Evolutionary conservation across 2,329 filamentous ascomycete species (phyloP), one percentile per base, ranked within the genome.

Genomic region (Aspergillus felis): DNA sequence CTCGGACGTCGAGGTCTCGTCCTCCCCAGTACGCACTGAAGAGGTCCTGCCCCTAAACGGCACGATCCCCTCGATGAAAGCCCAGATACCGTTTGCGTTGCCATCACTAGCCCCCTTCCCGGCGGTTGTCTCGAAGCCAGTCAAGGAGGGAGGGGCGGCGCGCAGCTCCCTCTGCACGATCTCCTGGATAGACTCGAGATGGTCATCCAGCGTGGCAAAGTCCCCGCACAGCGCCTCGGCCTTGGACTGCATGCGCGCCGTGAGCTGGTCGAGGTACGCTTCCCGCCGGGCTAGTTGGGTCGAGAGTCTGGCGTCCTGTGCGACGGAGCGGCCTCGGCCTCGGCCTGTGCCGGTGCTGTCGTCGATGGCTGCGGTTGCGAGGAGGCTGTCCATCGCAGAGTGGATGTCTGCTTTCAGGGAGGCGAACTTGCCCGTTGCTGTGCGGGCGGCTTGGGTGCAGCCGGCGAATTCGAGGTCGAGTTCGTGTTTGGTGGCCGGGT

Each of bases 401-500:
- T 65, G 71, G 3, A 76, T 63, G 56, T 75, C 73, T 9, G 67
- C 66, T 48, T 67, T 68, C 9, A 76, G 63, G 14, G 70, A 71
- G 51, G 73, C 71, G 51, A 75, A 70, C 58, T 73, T 68, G 58
- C 67, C 66, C 0, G 65, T 61, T 29, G 73, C 71, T 9, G 69
- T 60, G 50, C 70, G 66, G 3, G 71, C 62, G 17, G 72, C 71
- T 50, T 65, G 58, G 58, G 67, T 64, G 57, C 70, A 69, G 51
- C 73, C 71, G 50, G 68, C 63, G 55, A 74, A 75, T 56, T 76
- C 73, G 10, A 75, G 70, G 14, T 72, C 66, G 1, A 75, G 67
- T n/a, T 73, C 72, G 50, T 75, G 61, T 27, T 66, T 69, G 2
- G 59, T 67, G 24, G 66, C 65, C 14, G 70, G 66, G 48, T 72